phyloP scores from a whole-genome alignment of 495 filamentous ascomycete species.

The Neurospora sp. region DNA sequence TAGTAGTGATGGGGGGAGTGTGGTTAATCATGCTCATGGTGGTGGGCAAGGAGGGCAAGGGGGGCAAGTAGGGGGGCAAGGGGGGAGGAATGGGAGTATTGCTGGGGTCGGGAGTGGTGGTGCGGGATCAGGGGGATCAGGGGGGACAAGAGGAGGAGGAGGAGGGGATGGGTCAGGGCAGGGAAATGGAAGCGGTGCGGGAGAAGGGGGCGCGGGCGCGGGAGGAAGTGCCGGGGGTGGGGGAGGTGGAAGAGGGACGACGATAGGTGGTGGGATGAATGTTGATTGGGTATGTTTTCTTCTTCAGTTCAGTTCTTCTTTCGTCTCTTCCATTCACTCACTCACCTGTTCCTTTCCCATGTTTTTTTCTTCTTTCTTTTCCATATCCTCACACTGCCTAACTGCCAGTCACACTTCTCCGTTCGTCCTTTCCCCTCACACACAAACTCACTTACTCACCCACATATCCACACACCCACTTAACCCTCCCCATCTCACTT shows the following conservation, averaged over 20 bases:
- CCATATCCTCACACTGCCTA: background rate
- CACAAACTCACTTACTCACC: too few species aligned
- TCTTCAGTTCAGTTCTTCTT: too few species aligned
- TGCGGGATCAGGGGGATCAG: background rate
- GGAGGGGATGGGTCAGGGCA: background rate
- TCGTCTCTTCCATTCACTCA: background rate
- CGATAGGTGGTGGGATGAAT: background rate
- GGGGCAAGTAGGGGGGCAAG: background rate
- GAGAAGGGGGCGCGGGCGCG: too few species aligned
- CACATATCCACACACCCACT: too few species aligned
- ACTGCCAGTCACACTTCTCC: background rate
- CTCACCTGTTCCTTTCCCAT: background rate
- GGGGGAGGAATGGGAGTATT: conserved; percentile 2
- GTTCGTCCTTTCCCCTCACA: too few species aligned
- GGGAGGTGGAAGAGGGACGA: background rate
- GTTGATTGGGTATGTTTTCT: background rate
- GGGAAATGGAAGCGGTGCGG: too few species aligned
- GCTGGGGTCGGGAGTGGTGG: background rate
- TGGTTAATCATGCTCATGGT: conserved; percentile 5
- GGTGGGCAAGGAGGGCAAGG: background rate
- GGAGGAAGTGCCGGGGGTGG: background rate
- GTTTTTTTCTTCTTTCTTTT: background rate
- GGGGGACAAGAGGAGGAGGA: background rate
- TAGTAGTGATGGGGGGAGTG: conserved; percentile 22
- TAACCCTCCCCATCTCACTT: too few species aligned